Evolutionary conservation across 2,329 filamentous ascomycete species (phyloP).

Genomic region (Cytospora chrysosperma): DNA sequence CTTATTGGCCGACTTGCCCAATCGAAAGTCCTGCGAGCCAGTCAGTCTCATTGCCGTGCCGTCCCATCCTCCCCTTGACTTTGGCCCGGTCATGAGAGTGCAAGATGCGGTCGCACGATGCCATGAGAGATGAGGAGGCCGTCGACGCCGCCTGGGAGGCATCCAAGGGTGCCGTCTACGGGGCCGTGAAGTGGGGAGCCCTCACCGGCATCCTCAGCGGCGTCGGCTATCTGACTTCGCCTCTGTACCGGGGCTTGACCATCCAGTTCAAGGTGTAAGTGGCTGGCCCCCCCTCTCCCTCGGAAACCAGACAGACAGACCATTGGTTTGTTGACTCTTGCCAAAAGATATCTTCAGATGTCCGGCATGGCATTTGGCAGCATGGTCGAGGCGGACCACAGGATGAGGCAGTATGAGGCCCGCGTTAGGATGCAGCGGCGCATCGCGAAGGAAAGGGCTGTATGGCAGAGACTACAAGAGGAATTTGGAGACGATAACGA

Average conservation of each 20-base stretch:
- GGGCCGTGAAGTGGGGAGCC: slow-evolving; percentile 72
- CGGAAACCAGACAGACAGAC: too few relatives aligned
- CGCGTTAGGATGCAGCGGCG: slow-evolving; percentile 64
- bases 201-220: slow-evolving; percentile 61
- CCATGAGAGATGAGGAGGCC: slow-evolving; percentile 64
- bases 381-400: slow-evolving; percentile 72
- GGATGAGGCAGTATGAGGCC: slow-evolving; percentile 66
- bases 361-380: slow-evolving; percentile 79
- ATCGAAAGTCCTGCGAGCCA: not conserved
- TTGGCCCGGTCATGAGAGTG: slow-evolving; percentile 16
- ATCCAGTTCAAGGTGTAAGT: slow-evolving; percentile 76
- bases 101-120: slow-evolving; percentile 52
- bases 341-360: slow-evolving; percentile 76
- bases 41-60: not conserved
- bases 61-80: not conserved
- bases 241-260: slow-evolving; percentile 70
- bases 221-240: slow-evolving; percentile 63
- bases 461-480: slow-evolving; percentile 66
- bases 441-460: slow-evolving; percentile 61
- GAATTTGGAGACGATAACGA: slow-evolving; percentile 52
- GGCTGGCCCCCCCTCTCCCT: not conserved
- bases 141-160: slow-evolving; percentile 71
- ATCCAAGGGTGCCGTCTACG: slow-evolving; percentile 62
- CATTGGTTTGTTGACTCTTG: slow-evolving; percentile 13
- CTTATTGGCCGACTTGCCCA: not conserved